phyloP scores from a whole-genome alignment of 169 alveolate genomes.

The Plasmodium gonderi region DNA sequence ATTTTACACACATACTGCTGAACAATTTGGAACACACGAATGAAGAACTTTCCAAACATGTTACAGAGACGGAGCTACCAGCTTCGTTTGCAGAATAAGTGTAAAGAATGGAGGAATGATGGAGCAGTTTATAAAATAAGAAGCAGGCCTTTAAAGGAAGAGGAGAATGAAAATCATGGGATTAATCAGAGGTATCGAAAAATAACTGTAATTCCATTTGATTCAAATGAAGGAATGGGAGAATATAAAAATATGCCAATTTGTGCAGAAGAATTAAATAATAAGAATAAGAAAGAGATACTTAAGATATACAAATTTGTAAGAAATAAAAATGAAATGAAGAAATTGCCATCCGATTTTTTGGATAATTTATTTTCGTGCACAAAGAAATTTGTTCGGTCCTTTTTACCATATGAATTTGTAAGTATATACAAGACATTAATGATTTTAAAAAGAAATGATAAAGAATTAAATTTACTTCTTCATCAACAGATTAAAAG shows the following conservation, averaged over 20 bases:
- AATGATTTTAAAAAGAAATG: slow-evolving; percentile 21
- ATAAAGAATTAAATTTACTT: slow-evolving; percentile 25
- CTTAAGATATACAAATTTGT: slow-evolving; percentile 30
- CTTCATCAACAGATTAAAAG: slow-evolving; percentile 70
- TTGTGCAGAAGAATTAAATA: slow-evolving; percentile 20
- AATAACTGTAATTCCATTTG: slow-evolving; percentile 59
- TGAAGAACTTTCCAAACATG: too few relatives aligned
- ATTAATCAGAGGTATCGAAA: slow-evolving; percentile 32
- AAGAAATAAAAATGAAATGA: slow-evolving; percentile 30
- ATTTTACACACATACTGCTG: too few relatives aligned
- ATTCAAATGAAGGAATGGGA: background rate
- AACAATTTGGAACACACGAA: too few relatives aligned
- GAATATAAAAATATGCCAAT: slow-evolving; percentile 59
- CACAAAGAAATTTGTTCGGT: slow-evolving; percentile 61
- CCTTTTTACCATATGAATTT: slow-evolving; percentile 53
- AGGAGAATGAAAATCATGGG: background rate
- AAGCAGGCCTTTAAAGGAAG: background rate
- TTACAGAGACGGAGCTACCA: too few relatives aligned
- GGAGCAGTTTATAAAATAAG: background rate
- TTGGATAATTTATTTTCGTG: slow-evolving; percentile 57
- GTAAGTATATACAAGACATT: slow-evolving; percentile 44
- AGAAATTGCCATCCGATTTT: slow-evolving; percentile 57
- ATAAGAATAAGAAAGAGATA: slow-evolving; percentile 46
- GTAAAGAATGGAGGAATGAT: too few relatives aligned
- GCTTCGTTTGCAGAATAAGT: too few relatives aligned